Evolutionary conservation across 2,329 filamentous ascomycete species (phyloP).

Genomic region (Trichothecium sympodiale): DNA sequence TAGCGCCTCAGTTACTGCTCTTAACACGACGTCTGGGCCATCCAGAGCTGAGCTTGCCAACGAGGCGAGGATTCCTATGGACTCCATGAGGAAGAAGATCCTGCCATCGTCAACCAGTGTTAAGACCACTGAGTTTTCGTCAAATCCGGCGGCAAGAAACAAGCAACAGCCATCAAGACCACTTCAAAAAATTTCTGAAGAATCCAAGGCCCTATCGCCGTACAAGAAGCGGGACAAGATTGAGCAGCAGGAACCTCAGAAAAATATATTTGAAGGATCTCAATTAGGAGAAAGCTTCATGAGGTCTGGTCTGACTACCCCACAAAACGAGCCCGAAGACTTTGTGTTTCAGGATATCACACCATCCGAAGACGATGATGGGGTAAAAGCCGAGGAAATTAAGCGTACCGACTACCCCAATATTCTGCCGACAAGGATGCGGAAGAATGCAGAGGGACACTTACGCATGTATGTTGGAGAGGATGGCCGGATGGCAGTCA

Average conservation of each 20-base stretch:
- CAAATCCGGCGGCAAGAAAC: too few species aligned
- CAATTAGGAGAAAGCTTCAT: conserved; percentile 28
- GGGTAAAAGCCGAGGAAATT: neutral
- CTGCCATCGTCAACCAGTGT: too few species aligned
- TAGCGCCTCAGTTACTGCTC: too few species aligned
- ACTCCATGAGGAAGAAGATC: neutral
- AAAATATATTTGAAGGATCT: conserved; percentile 22
- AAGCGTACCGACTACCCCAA: neutral
- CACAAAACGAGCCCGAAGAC: conserved; percentile 17
- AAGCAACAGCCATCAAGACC: too few species aligned
- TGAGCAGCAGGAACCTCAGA: neutral
- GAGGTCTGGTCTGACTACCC: conserved; percentile 25
- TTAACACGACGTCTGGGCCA: conserved; percentile 9
- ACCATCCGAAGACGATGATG: neutral
- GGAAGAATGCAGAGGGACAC: neutral
- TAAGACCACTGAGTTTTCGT: too few species aligned
- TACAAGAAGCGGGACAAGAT: too few species aligned
- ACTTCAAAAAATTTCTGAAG: too few species aligned
- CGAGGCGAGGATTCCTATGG: conserved; percentile 1
- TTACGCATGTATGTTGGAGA: conserved; percentile 20
- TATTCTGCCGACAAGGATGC: neutral
- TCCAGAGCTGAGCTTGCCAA: conserved; percentile 3
- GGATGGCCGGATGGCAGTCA: conserved; percentile 25
- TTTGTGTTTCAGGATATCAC: neutral
- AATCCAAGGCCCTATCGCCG: neutral